Percentiles rank a stretch among this genome's conserved stretches.
Conservation (phyloP, 768 basidiomycete genomes). For the Suillus subluteus region DNA sequence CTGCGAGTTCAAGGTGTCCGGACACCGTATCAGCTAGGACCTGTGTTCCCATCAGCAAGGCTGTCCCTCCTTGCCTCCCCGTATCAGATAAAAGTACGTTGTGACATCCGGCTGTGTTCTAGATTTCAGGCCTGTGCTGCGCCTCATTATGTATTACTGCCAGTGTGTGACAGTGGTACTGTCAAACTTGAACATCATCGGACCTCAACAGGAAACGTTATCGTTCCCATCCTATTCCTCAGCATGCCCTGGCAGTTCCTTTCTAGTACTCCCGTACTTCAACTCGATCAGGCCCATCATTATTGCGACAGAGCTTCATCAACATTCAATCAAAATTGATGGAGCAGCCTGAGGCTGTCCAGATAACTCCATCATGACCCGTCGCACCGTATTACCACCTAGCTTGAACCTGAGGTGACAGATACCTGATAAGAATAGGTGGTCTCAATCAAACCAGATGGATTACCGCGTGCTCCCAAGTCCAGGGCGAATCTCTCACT, state of each 20-base stretch:
- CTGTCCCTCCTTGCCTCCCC: neutral
- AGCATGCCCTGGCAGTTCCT: neutral
- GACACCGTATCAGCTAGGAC: too few species aligned
- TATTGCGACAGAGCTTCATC: neutral
- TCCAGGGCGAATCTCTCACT: neutral
- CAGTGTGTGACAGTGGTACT: too few species aligned
- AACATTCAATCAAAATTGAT: conserved; percentile 1
- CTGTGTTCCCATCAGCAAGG: neutral
- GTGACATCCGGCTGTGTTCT: neutral
- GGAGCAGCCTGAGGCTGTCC: neutral
- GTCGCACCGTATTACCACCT: neutral
- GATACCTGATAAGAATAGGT: neutral
- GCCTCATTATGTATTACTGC: neutral
- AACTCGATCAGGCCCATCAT: neutral
- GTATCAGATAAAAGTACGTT: neutral
- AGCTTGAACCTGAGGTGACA: neutral
- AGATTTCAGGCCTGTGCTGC: neutral
- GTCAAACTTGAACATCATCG: neutral
- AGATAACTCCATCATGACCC: neutral
- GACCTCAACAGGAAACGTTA: neutral
- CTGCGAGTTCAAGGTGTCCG: neutral
- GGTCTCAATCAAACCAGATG: neutral
- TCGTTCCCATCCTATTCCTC: neutral
- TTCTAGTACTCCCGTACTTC: neutral
- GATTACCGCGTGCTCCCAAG: neutral